These are phyloP conservation scores for Bolboschoenoplectus hybrid DNA, from an alignment of 202 grass and related monocot genomes.

Conservation along the genomic window DNA sequence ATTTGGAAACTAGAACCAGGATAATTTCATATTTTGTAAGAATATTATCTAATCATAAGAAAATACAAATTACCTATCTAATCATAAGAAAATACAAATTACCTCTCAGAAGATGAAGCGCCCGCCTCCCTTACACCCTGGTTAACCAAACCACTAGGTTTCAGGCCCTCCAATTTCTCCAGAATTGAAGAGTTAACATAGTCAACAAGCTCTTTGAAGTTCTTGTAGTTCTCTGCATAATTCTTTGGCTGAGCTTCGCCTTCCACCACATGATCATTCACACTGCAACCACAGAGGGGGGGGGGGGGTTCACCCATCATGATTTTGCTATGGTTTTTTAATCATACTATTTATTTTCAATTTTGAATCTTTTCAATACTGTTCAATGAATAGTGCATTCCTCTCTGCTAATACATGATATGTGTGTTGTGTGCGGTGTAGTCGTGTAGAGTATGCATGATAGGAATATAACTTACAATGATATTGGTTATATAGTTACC, in stretches of 20 bases:
- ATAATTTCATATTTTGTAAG: background rate
- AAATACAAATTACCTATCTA: conserved; percentile 45
- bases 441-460: too few relatives aligned
- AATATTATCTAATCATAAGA: background rate
- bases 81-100: conserved; percentile 31
- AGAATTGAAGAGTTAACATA: conserved; percentile 59
- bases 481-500: background rate
- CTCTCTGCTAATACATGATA: background rate
- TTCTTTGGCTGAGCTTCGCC: conserved; percentile 58
- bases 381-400: background rate
- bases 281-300: conserved; percentile 44
- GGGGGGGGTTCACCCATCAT: background rate
- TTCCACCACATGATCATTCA: conserved; percentile 71
- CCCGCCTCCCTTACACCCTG: conserved; percentile 33
- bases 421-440: background rate
- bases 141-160: conserved; percentile 36
- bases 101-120: conserved; percentile 61
- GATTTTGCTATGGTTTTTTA: background rate
- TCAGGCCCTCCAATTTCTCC: conserved; percentile 52
- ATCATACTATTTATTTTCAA: background rate
- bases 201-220: conserved; percentile 67
- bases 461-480: background rate
- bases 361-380: background rate
- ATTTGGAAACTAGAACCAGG: background rate
- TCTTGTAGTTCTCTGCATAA: conserved; percentile 84